A percentile compares a stretch with the other conserved stretches of the same genome.
Evolutionary conservation across 2,329 filamentous ascomycete species (phyloP).

Genomic region (Coniosporium tulheliwenetii): DNA sequence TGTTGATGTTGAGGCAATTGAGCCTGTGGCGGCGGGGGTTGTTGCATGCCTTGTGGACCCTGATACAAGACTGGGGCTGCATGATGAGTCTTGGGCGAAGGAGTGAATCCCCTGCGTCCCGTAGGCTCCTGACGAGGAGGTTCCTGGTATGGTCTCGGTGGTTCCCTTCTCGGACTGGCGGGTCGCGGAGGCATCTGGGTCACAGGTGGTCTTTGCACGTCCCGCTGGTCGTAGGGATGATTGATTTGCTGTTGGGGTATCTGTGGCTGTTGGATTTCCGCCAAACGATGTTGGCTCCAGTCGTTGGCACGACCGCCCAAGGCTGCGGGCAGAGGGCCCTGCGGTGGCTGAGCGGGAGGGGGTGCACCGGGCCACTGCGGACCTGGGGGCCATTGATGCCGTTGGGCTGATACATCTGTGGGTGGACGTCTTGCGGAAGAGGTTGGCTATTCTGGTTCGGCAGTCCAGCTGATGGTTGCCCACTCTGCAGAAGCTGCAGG

Average conservation of each 20-base stretch:
- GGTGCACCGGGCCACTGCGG: slow-evolving; percentile 75
- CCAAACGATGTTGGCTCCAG: slow-evolving; percentile 53
- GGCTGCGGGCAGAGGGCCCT: slow-evolving; percentile 46
- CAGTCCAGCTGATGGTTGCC: slow-evolving; percentile 52
- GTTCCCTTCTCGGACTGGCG: slow-evolving; percentile 61
- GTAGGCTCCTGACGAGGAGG: slow-evolving; percentile 39
- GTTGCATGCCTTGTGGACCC: slow-evolving; percentile 11
- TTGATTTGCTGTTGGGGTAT: slow-evolving; percentile 58
- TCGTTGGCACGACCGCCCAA: slow-evolving; percentile 29
- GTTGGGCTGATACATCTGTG: slow-evolving; percentile 76
- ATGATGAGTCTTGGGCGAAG: slow-evolving; percentile 43
- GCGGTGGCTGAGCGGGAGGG: slow-evolving; percentile 45
- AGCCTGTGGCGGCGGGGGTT: slow-evolving; percentile 35
- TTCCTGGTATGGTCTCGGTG: slow-evolving; percentile 54
- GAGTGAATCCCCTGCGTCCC: slow-evolving; percentile 36
- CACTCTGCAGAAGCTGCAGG: slow-evolving; percentile 73
- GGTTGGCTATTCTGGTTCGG: slow-evolving; percentile 60
- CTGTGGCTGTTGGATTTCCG: slow-evolving; percentile 54
- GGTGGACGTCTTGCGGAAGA: slow-evolving; percentile 91
- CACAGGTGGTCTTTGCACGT: slow-evolving; percentile 52
- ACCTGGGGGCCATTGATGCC: slow-evolving; percentile 71
- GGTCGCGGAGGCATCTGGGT: slow-evolving; percentile 51
- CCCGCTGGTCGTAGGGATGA: slow-evolving; percentile 60
- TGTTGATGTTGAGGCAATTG: slow-evolving; percentile 27
- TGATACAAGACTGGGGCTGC: slow-evolving; percentile 37